Conservation (phyloP, 495 filamentous ascomycete species). For the Aspergillus avenaceus region DNA sequence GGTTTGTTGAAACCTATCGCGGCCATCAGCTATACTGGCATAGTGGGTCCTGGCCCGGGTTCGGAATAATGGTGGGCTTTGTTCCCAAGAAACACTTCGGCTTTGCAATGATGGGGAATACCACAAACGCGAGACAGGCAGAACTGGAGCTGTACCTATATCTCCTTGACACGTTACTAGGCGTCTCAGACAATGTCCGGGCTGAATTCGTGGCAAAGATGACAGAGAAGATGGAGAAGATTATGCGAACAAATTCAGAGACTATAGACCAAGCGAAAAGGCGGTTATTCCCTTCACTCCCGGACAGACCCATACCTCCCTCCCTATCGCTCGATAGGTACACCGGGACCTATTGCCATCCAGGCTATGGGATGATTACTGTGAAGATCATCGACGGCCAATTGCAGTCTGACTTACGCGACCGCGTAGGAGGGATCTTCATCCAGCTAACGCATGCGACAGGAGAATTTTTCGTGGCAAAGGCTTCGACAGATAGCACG, state of each 20-base stretch:
- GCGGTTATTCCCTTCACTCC: constrained; percentile 19
- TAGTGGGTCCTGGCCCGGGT: constrained; percentile 41
- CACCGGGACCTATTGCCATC: constrained; percentile 38
- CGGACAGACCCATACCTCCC: constrained; percentile 19
- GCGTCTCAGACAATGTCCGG: constrained; percentile 19
- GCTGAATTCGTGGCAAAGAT: not conserved
- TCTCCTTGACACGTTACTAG: constrained; percentile 39
- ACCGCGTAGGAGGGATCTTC: not conserved
- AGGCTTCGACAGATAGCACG: not conserved
- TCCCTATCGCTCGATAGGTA: constrained; percentile 29
- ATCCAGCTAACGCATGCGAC: not conserved
- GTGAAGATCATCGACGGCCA: not conserved
- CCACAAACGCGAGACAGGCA: constrained; percentile 25
- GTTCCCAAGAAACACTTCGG: constrained; percentile 43
- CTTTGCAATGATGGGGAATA: constrained; percentile 44
- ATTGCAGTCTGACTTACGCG: not conserved
- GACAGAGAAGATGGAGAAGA: not conserved
- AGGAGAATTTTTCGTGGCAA: constrained; percentile 5
- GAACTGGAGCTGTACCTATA: constrained; percentile 29
- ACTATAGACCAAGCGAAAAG: constrained; percentile 2
- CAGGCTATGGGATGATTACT: constrained; percentile 32
- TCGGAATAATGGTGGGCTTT: constrained; percentile 39
- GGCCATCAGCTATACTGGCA: constrained; percentile 42
- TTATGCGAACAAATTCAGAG: not conserved
- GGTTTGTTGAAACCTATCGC: constrained; percentile 36